These are phyloP conservation scores for Diaporthe longicolla DNA, from an alignment of 2,329 filamentous ascomycete genomes.

Conservation along the genomic window DNA sequence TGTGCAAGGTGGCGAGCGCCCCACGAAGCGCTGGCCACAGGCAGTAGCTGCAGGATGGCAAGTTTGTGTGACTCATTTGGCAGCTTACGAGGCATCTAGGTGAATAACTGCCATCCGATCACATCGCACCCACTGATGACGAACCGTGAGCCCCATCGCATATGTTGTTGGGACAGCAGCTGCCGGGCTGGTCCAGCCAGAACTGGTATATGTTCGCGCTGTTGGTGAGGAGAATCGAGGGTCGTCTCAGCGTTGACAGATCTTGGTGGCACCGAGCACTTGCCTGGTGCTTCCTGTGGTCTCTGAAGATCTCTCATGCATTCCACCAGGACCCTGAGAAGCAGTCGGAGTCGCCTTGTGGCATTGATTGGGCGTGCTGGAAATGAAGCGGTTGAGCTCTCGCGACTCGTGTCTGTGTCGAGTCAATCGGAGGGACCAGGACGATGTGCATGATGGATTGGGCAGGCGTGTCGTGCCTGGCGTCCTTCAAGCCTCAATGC, in stretches of 20 bases:
- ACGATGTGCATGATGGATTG: not conserved
- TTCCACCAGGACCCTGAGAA: no score
- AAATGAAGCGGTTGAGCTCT: not conserved
- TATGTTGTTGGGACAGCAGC: not conserved
- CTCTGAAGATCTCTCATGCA: not conserved
- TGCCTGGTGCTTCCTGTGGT: not conserved
- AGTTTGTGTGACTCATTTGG: not conserved
- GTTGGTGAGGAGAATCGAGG: not conserved
- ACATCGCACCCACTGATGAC: not conserved
- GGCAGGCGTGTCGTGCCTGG: not conserved
- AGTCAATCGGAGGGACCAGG: not conserved
- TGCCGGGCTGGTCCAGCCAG: no score
- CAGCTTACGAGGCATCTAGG: not conserved
- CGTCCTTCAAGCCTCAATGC: not conserved
- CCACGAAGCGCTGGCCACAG: not conserved
- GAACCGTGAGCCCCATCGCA: no score
- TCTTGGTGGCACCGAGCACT: not conserved
- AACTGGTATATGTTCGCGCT: no score
- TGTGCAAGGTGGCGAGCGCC: not conserved
- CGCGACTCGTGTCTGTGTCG: not conserved
- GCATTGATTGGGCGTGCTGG: not conserved
- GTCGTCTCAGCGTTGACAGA: not conserved
- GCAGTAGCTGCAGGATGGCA: not conserved
- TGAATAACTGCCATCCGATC: not conserved
- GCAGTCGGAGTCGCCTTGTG: not conserved